These are phyloP conservation scores for Lentinus tigrinus DNA, from an alignment of 768 basidiomycete species.

Conservation along the genomic window DNA sequence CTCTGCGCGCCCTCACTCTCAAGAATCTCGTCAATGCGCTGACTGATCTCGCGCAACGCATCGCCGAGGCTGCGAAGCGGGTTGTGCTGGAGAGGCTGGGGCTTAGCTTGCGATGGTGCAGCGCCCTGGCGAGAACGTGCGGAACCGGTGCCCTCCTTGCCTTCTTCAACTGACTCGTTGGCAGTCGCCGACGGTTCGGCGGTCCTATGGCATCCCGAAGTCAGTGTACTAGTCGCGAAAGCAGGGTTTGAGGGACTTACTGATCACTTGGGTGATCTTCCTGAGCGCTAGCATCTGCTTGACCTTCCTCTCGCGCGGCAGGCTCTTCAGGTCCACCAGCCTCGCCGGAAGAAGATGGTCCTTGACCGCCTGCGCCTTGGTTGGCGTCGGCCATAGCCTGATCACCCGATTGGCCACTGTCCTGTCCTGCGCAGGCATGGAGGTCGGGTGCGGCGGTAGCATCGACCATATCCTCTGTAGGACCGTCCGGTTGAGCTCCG, in stretches of 20 bases:
- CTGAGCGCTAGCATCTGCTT: background rate
- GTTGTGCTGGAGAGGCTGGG: slow-evolving; percentile 42
- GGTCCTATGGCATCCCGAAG: background rate
- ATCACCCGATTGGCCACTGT: slow-evolving; percentile 9
- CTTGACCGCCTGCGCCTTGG: slow-evolving; percentile 7
- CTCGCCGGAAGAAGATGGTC: slow-evolving; percentile 1
- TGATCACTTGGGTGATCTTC: slow-evolving; percentile 3
- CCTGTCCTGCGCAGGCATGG: slow-evolving; percentile 27
- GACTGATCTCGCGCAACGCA: slow-evolving; percentile 74
- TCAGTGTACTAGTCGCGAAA: background rate
- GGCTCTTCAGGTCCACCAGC: background rate
- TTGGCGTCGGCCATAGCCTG: slow-evolving; percentile 12
- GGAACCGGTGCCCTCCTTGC: slow-evolving; percentile 11
- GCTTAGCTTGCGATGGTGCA: slow-evolving; percentile 8
- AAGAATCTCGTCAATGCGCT: slow-evolving; percentile 83
- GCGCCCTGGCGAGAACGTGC: slow-evolving; percentile 15
- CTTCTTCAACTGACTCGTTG: background rate
- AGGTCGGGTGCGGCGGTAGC: slow-evolving; percentile 38
- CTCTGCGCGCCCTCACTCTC: slow-evolving; percentile 36
- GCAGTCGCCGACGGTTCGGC: background rate
- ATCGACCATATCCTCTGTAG: slow-evolving; percentile 39
- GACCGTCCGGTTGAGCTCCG: slow-evolving; percentile 43
- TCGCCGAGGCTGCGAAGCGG: slow-evolving; percentile 83
- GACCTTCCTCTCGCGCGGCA: background rate
- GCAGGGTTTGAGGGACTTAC: background rate